Percentiles rank a stretch among this genome's conserved stretches.
Conservation (phyloP, 441 rosid genomes). For the Populus hybrid region DNA sequence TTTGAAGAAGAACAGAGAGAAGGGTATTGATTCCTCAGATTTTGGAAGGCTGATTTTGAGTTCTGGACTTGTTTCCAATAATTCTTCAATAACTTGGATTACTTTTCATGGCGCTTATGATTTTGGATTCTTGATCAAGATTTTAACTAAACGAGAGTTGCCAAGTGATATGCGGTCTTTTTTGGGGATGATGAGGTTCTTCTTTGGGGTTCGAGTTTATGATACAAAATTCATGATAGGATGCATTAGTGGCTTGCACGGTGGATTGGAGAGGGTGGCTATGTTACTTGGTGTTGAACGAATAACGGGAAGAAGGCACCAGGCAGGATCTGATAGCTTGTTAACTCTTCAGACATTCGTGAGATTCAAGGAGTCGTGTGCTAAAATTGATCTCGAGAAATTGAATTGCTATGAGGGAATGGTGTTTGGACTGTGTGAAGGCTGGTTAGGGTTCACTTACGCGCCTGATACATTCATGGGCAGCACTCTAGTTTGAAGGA, state of each 20-base stretch:
- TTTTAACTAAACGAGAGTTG: not conserved
- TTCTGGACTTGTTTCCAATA: not conserved
- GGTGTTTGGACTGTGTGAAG: no score
- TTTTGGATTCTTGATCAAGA: conserved; percentile 15
- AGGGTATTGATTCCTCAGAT: not conserved
- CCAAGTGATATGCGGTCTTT: not conserved
- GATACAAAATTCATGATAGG: conserved; percentile 16
- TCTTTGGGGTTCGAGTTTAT: conserved; percentile 14
- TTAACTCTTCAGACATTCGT: not conserved
- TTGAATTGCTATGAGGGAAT: not conserved
- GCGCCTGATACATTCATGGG: no score
- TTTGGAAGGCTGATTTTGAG: not conserved
- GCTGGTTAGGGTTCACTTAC: no score
- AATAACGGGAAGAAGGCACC: conserved; percentile 11
- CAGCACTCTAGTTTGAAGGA: no score
- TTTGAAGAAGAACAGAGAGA: not conserved
- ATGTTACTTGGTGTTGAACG: not conserved
- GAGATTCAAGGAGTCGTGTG: not conserved
- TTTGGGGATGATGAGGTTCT: not conserved
- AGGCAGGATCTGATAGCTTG: conserved; percentile 26
- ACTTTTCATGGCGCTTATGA: conserved; percentile 19
- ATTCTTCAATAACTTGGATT: conserved; percentile 3
- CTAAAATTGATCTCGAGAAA: not conserved
- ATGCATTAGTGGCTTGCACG: not conserved
- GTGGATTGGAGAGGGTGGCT: conserved; percentile 18